A percentile compares a stretch with the other conserved stretches of the same genome.
Conservation (phyloP, 371 early-diverging fungal genomes). For the Zychaea mexicana region DNA sequence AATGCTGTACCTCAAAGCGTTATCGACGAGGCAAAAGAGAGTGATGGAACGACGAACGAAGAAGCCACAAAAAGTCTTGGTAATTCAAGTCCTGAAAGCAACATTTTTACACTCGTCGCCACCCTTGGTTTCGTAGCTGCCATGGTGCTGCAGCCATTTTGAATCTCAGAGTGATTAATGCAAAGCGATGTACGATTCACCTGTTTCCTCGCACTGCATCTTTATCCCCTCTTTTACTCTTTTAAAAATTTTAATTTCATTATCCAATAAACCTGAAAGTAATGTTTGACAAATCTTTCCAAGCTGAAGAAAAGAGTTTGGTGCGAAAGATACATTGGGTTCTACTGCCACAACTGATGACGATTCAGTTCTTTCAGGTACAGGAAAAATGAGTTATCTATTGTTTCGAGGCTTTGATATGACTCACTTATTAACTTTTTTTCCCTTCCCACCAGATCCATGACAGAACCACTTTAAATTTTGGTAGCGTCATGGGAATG, state of each 20-base stretch:
- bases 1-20: slow-evolving; percentile 14
- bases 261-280: too few species aligned
- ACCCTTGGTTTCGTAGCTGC: neutral
- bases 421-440: neutral
- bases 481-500: slow-evolving; percentile 17
- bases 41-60: neutral
- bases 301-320: neutral
- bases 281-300: too few species aligned
- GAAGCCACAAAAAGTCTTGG: neutral
- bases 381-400: neutral
- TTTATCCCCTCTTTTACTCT: too few species aligned
- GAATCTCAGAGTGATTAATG: too few species aligned
- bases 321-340: neutral
- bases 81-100: neutral
- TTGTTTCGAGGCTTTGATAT: too few species aligned
- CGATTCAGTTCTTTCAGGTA: neutral
- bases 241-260: too few species aligned
- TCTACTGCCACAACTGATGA: neutral
- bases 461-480: slow-evolving; percentile 23
- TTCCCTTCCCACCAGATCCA: slow-evolving; percentile 13
- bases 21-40: slow-evolving; percentile 9
- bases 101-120: neutral
- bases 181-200: too few species aligned
- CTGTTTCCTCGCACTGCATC: too few species aligned
- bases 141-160: neutral